Evolutionary conservation across 2,329 filamentous ascomycete genomes (phyloP), one percentile per base, ranked within the genome.

Genomic region (Nemania sp.): DNA sequence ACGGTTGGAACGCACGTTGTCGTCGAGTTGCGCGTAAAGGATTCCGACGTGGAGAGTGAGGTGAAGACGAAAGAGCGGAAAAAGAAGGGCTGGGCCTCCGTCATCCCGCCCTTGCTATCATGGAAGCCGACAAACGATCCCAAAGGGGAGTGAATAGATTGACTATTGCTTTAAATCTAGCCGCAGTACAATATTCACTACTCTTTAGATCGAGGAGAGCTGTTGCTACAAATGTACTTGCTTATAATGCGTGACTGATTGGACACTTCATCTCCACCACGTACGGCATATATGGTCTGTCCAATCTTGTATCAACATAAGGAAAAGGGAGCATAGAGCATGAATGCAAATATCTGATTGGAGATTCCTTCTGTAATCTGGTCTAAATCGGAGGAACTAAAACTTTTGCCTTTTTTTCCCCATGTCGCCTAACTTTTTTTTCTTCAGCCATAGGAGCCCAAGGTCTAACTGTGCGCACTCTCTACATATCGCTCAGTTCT

Each of bases 1-100:
- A 82, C 85, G 64, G 72, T 78, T 45, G 83, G 83, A 2, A 87
- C 83, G 0, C 75, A 82, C 47, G 72, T 82, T 46, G 78, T 81
- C 73, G 71, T 86, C 52, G 83, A 86, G 69, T 66, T 87, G 54
- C 76, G 71, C 56, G 70, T 82, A 5, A 59, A 49, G 4, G 40
- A 36, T 67, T 62, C 44, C 42, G 50, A 31, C 28, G 34, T 28
- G 5, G 40, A 31, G 39, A 34, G 2, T 17, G 30, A 54, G 6
- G 36, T 28, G 14, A 12, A 6, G 41, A 9, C 11, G 15, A 28
- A 51, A 28, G 31, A 51, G 37, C 33, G 22, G 17, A 50, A 59
- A 23, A 8, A 6, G 17, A 33, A 28, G 2, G 28, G 51, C 14
- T 61, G 59, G 59, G 49, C 42, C 14, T 44, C 56, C 6, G 2